Conservation (phyloP, 106 monocot species). For the Acorus calamus region DNA sequence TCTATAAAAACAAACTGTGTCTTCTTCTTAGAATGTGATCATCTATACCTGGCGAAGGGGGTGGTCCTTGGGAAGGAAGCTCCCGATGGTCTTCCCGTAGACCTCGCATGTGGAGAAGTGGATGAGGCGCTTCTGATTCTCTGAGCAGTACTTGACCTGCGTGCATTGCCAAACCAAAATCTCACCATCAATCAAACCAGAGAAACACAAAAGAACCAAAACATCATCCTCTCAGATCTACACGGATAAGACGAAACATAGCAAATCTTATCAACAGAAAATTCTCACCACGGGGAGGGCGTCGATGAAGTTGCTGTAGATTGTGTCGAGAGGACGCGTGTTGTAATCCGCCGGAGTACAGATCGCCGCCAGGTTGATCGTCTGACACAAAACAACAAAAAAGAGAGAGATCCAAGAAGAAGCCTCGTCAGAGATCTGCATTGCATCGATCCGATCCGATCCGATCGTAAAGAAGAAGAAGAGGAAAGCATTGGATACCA, state of each 20-base stretch:
- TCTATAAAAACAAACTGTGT: not conserved
- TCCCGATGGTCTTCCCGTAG: constrained; percentile 61
- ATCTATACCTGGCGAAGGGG: constrained; percentile 48
- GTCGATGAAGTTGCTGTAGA: constrained; percentile 74
- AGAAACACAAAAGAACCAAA: not conserved
- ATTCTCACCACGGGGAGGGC: constrained; percentile 57
- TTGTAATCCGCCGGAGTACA: constrained; percentile 78
- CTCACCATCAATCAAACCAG: not conserved
- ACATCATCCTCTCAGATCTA: no score
- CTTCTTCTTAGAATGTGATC: no score
- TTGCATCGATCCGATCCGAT: no score
- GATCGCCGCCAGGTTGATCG: constrained; percentile 64
- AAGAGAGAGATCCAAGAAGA: not conserved
- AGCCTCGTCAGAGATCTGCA: no score
- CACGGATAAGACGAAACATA: not conserved
- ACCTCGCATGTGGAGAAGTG: constrained; percentile 74
- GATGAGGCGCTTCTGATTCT: constrained; percentile 52
- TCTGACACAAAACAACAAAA: constrained; percentile 21
- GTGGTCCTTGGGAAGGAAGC: constrained; percentile 60
- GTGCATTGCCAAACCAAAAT: not conserved
- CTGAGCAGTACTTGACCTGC: constrained; percentile 67
- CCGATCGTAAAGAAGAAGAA: not conserved
- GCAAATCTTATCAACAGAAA: not conserved
- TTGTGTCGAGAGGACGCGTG: constrained; percentile 65
- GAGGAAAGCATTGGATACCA: constrained; percentile 11